Conservation (phyloP, 1,284 basidiomycete genomes). For the Ganoderma multipileum region DNA sequence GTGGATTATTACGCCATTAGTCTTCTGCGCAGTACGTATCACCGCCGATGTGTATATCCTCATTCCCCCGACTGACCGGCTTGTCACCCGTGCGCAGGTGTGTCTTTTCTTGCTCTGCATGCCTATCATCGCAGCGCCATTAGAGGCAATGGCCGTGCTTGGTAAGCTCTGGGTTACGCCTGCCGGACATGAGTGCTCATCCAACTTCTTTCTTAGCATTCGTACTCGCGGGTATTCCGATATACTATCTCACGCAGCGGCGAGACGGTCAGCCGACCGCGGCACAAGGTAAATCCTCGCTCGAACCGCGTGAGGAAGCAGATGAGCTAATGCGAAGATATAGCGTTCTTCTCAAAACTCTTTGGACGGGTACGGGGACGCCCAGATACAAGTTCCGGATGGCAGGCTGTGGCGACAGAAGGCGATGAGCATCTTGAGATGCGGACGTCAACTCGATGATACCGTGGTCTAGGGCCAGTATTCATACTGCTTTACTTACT, state of each 20-base stretch:
- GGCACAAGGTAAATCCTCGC: slow-evolving; percentile 21
- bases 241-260: slow-evolving; percentile 83
- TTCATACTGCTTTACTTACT: background rate
- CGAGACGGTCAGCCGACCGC: slow-evolving; percentile 51
- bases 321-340: slow-evolving; percentile 12
- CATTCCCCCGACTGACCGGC: background rate
- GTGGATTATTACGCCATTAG: slow-evolving; percentile 90
- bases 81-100: slow-evolving; percentile 53
- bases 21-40: slow-evolving; percentile 82
- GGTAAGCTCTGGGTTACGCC: slow-evolving; percentile 54
- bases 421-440: slow-evolving; percentile 75
- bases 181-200: background rate
- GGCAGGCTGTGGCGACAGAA: slow-evolving; percentile 78
- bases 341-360: slow-evolving; percentile 52
- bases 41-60: background rate
- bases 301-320: slow-evolving; percentile 6
- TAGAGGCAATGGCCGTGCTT: slow-evolving; percentile 87
- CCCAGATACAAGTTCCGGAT: slow-evolving; percentile 62
- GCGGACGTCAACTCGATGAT: slow-evolving; percentile 38
- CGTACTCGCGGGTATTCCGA: slow-evolving; percentile 78
- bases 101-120: slow-evolving; percentile 94
- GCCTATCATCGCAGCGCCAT: slow-evolving; percentile 93
- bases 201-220: slow-evolving; percentile 53
- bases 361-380: slow-evolving; percentile 56
- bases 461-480: background rate